A percentile compares a stretch with the other conserved stretches of the same genome.
phyloP scores from a whole-genome alignment of 2,329 filamentous ascomycete species.

The Xylariaceae sp. region DNA sequence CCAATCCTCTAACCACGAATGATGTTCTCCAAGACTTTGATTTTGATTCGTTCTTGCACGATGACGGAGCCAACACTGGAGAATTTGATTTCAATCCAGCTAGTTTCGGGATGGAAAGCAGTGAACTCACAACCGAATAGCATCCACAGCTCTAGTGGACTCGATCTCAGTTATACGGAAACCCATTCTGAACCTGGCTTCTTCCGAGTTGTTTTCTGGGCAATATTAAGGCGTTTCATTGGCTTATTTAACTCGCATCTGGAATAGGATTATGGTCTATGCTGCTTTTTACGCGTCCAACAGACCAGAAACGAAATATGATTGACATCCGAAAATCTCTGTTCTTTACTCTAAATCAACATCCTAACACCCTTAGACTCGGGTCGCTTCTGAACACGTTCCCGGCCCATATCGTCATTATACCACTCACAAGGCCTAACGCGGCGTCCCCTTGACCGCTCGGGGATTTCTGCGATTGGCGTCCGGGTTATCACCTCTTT shows the following conservation, averaged over 20 bases:
- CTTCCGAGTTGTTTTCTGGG: constrained; percentile 16
- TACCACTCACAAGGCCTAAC: constrained; percentile 3
- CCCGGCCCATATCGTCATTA: constrained; percentile 5
- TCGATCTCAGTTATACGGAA: background rate
- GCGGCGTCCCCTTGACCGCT: background rate
- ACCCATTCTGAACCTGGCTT: background rate
- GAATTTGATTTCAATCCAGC: constrained; percentile 51
- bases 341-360: constrained; percentile 5
- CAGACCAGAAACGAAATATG: constrained; percentile 25
- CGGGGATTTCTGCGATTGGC: constrained; percentile 4
- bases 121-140: constrained; percentile 57
- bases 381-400: constrained; percentile 3
- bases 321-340: constrained; percentile 20
- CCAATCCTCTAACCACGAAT: constrained; percentile 47
- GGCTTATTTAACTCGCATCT: constrained; percentile 28
- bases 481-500: constrained; percentile 7
- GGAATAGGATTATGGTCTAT: constrained; percentile 22
- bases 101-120: constrained; percentile 50
- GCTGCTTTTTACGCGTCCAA: constrained; percentile 19
- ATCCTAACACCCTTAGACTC: constrained; percentile 5
- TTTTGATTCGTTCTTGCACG: constrained; percentile 64
- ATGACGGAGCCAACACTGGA: constrained; percentile 41
- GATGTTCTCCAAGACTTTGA: constrained; percentile 65
- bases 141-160: constrained; percentile 1
- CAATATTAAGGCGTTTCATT: constrained; percentile 28